A percentile compares a stretch with the other conserved stretches of the same genome.
Conservation (phyloP, 768 basidiomycete genomes). For the Macrolepiota dolichaula region DNA sequence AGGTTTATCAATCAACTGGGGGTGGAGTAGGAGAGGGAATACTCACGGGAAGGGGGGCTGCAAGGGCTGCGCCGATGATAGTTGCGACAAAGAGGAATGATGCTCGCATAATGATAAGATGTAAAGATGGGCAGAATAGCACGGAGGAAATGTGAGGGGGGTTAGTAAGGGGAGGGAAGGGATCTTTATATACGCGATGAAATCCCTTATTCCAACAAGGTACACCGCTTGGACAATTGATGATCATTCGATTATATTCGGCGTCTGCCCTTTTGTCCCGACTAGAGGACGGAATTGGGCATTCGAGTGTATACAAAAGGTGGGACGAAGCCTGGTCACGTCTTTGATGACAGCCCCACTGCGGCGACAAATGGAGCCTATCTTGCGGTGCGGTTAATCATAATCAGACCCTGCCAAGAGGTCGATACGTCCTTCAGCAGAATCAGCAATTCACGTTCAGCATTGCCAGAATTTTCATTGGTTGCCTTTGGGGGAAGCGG, state of each 20-base stretch:
- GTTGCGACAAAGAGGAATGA: slow-evolving; percentile 7
- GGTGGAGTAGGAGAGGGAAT: neutral
- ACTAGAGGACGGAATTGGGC: no score
- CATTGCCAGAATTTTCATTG: neutral
- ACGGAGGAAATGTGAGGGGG: neutral
- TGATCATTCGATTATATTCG: neutral
- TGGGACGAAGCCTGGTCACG: no score
- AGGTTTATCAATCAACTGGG: neutral
- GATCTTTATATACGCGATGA: slow-evolving; percentile 2
- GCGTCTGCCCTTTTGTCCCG: neutral
- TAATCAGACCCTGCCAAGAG: neutral
- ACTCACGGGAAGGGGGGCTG: slow-evolving; percentile 14
- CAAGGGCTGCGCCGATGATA: slow-evolving; percentile 2
- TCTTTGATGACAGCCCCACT: no score
- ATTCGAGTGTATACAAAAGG: no score
- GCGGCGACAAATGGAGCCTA: no score
- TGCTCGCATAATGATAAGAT: neutral
- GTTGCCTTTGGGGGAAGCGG: neutral
- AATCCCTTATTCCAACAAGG: slow-evolving; percentile 4
- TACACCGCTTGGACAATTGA: neutral
- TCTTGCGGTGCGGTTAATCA: neutral
- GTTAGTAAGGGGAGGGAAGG: neutral
- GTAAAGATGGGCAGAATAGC: neutral
- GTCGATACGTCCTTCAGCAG: neutral
- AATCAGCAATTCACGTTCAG: neutral